Conservation (phyloP, 768 basidiomycete genomes). For the Mycena capillaripes region DNA sequence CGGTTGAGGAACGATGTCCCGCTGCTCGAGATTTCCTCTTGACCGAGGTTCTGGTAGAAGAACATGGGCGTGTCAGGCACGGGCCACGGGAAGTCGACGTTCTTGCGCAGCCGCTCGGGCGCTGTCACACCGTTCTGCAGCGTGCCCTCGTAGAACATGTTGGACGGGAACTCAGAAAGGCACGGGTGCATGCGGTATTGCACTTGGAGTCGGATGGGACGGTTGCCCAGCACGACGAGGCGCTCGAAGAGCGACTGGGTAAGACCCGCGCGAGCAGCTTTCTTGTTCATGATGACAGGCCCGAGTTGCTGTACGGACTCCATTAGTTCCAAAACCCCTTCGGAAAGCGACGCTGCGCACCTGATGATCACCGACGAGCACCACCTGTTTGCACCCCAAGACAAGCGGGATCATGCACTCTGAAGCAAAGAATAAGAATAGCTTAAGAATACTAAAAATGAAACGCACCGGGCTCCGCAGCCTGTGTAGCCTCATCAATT, state of each 20-base stretch:
- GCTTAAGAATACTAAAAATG: constrained; percentile 10
- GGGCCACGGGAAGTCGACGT: constrained; percentile 99
- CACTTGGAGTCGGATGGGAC: constrained; percentile 98
- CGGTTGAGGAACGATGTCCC: constrained; percentile 99
- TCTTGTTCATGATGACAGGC: constrained; percentile 99
- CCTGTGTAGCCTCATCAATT: constrained; percentile 98
- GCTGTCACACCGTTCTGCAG: constrained; percentile 99
- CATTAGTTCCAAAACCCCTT: background rate
- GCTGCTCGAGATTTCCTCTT: constrained; percentile 98
- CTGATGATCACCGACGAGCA: constrained; percentile 96
- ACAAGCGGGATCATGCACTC: constrained; percentile 99
- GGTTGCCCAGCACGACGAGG: constrained; percentile 93
- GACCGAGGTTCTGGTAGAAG: constrained; percentile 99
- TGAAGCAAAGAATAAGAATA: constrained; percentile 49
- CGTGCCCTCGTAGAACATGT: constrained; percentile 99
- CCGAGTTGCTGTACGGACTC: constrained; percentile 84
- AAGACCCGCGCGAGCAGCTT: constrained; percentile 97
- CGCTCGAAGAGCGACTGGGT: constrained; percentile 99
- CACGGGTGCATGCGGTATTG: constrained; percentile 99
- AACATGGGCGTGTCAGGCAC: constrained; percentile 98
- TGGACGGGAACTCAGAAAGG: constrained; percentile 98
- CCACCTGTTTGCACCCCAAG: constrained; percentile 98
- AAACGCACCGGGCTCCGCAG: constrained; percentile 90
- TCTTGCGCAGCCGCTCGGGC: constrained; percentile 96
- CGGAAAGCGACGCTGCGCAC: constrained; percentile 44